Conservation (phyloP, 768 basidiomycete genomes). For the Arthromyces matolae region DNA sequence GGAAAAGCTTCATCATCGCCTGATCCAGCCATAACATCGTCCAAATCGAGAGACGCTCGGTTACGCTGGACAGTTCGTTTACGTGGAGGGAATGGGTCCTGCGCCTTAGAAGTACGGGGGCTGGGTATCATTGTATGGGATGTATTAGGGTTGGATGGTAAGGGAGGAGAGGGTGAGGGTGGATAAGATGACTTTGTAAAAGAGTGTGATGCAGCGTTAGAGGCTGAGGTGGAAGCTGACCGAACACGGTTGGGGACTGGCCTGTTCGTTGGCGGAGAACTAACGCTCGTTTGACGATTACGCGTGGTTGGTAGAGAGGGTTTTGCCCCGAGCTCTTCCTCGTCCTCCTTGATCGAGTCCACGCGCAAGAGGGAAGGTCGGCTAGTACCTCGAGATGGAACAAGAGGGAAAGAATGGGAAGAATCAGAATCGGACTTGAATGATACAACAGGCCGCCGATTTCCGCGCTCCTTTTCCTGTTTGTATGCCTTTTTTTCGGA, state of each 20-base stretch:
- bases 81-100: conserved; percentile 40
- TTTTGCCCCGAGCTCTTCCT: conserved; percentile 45
- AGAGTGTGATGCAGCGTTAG: conserved; percentile 21
- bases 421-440: conserved; percentile 34
- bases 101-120: conserved; percentile 20
- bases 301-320: conserved; percentile 26
- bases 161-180: conserved; percentile 27
- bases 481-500: conserved; percentile 72
- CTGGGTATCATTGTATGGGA: conserved; percentile 28
- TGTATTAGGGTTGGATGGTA: conserved; percentile 23
- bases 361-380: conserved; percentile 46
- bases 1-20: conserved; percentile 49
- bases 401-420: conserved; percentile 25
- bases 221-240: conserved; percentile 37
- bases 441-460: conserved; percentile 35
- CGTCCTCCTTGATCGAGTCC: conserved; percentile 65
- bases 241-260: conserved; percentile 33
- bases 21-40: conserved; percentile 69
- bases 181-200: conserved; percentile 26
- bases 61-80: conserved; percentile 52
- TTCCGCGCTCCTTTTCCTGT: conserved; percentile 60
- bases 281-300: conserved; percentile 44
- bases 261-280: conserved; percentile 35
- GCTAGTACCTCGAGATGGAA: conserved; percentile 30
- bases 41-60: conserved; percentile 69